phyloP scores from a whole-genome alignment of 78 protist species.

The Cavenderia fasciculata region DNA sequence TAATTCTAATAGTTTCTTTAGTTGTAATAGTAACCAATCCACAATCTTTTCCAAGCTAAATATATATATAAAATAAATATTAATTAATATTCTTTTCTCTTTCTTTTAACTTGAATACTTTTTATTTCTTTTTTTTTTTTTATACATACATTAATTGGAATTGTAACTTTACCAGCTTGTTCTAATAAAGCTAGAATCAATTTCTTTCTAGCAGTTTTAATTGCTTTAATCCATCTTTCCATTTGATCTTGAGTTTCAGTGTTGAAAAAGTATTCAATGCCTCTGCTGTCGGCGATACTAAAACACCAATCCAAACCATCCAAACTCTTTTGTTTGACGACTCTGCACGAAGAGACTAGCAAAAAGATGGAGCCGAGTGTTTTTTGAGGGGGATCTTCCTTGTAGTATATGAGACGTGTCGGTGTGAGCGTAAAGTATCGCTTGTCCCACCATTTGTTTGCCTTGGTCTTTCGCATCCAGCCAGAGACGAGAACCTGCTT shows the following conservation, averaged over 20 bases:
- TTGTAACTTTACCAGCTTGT: slow-evolving; percentile 56
- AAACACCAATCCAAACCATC: slow-evolving; percentile 72
- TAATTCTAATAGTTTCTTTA: slow-evolving; percentile 52
- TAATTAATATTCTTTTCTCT: not conserved
- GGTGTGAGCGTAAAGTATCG: slow-evolving; percentile 47
- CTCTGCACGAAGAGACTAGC: slow-evolving; percentile 53
- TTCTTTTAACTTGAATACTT: not conserved
- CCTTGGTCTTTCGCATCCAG: slow-evolving; percentile 72
- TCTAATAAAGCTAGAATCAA: slow-evolving; percentile 28
- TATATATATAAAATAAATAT: not conserved
- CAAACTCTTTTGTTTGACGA: slow-evolving; percentile 65
- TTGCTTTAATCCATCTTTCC: slow-evolving; percentile 70
- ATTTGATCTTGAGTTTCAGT: slow-evolving; percentile 74
- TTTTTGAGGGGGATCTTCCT: slow-evolving; percentile 73
- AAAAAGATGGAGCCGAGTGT: slow-evolving; percentile 56
- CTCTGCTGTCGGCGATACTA: slow-evolving; percentile 50
- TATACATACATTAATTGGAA: slow-evolving; percentile 43
- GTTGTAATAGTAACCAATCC: slow-evolving; percentile 32
- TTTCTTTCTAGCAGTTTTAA: slow-evolving; percentile 56
- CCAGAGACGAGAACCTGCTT: slow-evolving; percentile 48
- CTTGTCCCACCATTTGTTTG: slow-evolving; percentile 72
- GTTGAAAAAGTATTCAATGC: slow-evolving; percentile 66
- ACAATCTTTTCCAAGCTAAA: slow-evolving; percentile 58
- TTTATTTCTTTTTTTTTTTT: not conserved
- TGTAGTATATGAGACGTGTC: slow-evolving; percentile 44